These are phyloP conservation scores for Paramyrothecium roridum DNA, from an alignment of 2,329 filamentous ascomycete species.

Conservation along the genomic window DNA sequence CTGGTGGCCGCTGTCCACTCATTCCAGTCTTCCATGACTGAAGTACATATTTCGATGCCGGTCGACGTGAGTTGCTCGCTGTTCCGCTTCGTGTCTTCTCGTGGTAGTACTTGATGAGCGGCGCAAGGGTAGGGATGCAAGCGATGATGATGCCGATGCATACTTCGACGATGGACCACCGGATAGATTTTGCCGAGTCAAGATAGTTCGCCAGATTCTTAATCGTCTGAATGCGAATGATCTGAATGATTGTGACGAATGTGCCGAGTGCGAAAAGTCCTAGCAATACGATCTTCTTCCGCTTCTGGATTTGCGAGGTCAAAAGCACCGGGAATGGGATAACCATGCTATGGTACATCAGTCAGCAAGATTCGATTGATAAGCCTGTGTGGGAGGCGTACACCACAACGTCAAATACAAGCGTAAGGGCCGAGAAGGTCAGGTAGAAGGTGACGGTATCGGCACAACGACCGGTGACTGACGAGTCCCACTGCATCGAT, in stretches of 20 bases:
- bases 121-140: slow-evolving; percentile 35
- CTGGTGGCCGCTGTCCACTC: slow-evolving; percentile 15
- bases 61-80: slow-evolving; percentile 1
- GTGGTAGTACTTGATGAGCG: slow-evolving; percentile 29
- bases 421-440: slow-evolving; percentile 31
- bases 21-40: slow-evolving; percentile 19
- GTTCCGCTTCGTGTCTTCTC: slow-evolving; percentile 16
- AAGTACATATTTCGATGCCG: slow-evolving; percentile 18
- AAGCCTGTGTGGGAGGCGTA: slow-evolving; percentile 13
- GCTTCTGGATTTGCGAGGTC: slow-evolving; percentile 26
- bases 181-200: slow-evolving; percentile 34
- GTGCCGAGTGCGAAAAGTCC: slow-evolving; percentile 41
- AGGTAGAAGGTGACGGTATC: slow-evolving; percentile 37
- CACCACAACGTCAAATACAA: slow-evolving; percentile 34
- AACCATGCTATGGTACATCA: slow-evolving; percentile 21
- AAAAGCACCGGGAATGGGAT: slow-evolving; percentile 34
- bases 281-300: slow-evolving; percentile 36
- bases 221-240: slow-evolving; percentile 44
- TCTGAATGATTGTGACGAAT: slow-evolving; percentile 45
- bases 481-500: slow-evolving; percentile 35
- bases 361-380: background rate
- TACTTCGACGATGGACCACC: slow-evolving; percentile 40
- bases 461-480: slow-evolving; percentile 31
- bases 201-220: slow-evolving; percentile 36
- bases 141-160: slow-evolving; percentile 37